These are phyloP conservation scores for Oryza nivara DNA, from an alignment of 176 grass and related monocot genomes.

Conservation along the genomic window DNA sequence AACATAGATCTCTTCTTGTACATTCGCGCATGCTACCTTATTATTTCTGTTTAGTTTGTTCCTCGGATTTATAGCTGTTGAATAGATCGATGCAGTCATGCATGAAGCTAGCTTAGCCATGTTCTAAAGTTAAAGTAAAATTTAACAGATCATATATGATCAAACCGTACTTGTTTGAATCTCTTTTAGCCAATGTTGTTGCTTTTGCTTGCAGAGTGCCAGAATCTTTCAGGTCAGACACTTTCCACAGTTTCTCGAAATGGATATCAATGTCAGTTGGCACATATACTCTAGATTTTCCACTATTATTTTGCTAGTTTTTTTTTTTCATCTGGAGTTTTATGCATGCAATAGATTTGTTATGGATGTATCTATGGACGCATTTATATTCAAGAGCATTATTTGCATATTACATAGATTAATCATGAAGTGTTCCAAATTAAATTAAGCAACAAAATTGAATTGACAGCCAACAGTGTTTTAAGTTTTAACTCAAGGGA, in stretches of 20 bases:
- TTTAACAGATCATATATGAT: constrained; percentile 38
- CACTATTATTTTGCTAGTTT: not conserved
- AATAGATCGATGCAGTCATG: not conserved
- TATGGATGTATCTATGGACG: not conserved
- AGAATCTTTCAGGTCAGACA: constrained; percentile 26
- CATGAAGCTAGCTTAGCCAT: not conserved
- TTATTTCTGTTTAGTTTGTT: not conserved
- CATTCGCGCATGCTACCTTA: not conserved
- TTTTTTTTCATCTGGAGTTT: not conserved
- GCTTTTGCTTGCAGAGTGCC: constrained; percentile 41
- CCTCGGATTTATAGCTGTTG: not conserved
- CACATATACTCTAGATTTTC: not conserved
- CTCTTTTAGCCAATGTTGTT: constrained; percentile 22
- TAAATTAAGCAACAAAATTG: not conserved
- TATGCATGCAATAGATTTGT: not conserved
- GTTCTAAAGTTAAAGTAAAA: constrained; percentile 35
- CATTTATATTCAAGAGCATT: not conserved
- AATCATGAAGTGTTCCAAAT: not conserved
- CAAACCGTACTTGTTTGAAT: constrained; percentile 41
- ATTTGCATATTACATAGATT: not conserved
- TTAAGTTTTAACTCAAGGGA: not conserved
- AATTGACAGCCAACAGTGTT: not conserved
- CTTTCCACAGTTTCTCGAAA: constrained; percentile 44
- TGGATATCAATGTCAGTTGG: constrained; percentile 11
- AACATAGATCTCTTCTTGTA: not conserved